Evolutionary conservation across 768 basidiomycete genomes (phyloP).

Genomic region (Aureoboletus auriporus): DNA sequence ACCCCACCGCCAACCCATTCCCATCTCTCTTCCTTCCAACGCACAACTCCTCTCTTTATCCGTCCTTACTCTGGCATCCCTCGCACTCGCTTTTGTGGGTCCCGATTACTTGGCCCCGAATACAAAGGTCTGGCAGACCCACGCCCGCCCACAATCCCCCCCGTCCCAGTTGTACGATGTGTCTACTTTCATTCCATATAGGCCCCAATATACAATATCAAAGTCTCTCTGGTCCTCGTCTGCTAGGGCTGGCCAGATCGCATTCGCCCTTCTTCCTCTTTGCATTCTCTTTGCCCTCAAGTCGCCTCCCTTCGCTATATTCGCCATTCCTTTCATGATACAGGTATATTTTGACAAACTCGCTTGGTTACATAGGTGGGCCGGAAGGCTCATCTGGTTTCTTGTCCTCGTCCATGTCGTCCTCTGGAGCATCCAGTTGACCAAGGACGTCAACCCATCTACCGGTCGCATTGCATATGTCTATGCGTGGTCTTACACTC

Average conservation of each 20-base stretch:
- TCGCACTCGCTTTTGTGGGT: conserved; percentile 53
- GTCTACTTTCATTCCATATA: conserved; percentile 33
- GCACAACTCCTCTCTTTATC: conserved; percentile 52
- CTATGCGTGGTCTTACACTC: conserved; percentile 54
- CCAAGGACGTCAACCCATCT: conserved; percentile 41
- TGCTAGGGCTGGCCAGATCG: conserved; percentile 62
- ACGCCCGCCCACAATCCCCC: conserved; percentile 6
- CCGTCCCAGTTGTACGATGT: conserved; percentile 27
- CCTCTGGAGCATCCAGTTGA: conserved; percentile 68
- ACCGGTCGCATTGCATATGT: conserved; percentile 42
- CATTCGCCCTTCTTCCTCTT: conserved; percentile 69
- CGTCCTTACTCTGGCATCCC: conserved; percentile 39
- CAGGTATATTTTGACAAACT: conserved; percentile 77
- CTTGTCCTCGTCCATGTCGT: conserved; percentile 56
- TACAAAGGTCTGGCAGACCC: conserved; percentile 42
- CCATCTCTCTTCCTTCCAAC: conserved; percentile 55
- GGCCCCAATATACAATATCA: conserved; percentile 55
- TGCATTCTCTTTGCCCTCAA: conserved; percentile 70
- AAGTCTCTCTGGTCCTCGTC: conserved; percentile 73
- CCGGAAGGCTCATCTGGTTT: conserved; percentile 66
- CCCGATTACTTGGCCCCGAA: conserved; percentile 64
- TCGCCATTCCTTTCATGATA: conserved; percentile 57
- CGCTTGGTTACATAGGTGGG: conserved; percentile 66
- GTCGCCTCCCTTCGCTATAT: conserved; percentile 65
- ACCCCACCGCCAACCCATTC: conserved; percentile 39